A percentile compares a stretch with the other conserved stretches of the same genome.
Conservation (phyloP, 2,329 filamentous ascomycete species). For the Xylaria digitata region DNA sequence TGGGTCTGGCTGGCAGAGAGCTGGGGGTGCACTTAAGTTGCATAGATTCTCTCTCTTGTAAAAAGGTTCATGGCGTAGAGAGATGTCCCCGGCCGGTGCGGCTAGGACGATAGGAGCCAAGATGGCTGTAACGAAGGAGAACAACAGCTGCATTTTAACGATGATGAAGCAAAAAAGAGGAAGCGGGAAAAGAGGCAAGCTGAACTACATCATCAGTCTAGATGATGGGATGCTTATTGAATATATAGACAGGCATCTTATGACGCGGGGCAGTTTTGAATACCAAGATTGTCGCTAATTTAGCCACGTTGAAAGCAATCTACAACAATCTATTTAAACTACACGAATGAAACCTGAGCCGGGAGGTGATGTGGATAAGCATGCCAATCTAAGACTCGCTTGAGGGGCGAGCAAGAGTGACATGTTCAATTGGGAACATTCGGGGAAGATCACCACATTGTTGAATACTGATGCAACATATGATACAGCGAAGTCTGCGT, state of each 20-base stretch:
- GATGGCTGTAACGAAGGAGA: constrained; percentile 43
- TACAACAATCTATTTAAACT: constrained; percentile 40
- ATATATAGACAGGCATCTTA: constrained; percentile 32
- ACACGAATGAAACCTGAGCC: constrained; percentile 45
- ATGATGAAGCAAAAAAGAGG: background rate
- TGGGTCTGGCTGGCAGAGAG: constrained; percentile 51
- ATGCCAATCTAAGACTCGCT: constrained; percentile 20
- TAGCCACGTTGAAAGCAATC: constrained; percentile 44
- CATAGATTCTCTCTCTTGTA: constrained; percentile 54
- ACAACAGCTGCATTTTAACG: constrained; percentile 49
- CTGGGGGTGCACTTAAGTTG: constrained; percentile 51
- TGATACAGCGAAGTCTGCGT: background rate
- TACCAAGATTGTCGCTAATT: constrained; percentile 39
- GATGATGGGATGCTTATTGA: background rate
- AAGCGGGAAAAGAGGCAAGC: background rate
- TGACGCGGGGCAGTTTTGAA: constrained; percentile 42
- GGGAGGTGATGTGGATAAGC: constrained; percentile 37
- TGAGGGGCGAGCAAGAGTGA: constrained; percentile 2
- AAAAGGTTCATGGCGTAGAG: constrained; percentile 37
- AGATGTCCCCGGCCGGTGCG: constrained; percentile 40
- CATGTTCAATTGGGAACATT: constrained; percentile 18
- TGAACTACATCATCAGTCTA: background rate
- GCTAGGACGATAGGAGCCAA: constrained; percentile 47
- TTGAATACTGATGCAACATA: constrained; percentile 13
- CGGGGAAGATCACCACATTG: constrained; percentile 5